Evolutionary conservation across 164 flowering plant species (phyloP), one percentile per base, ranked within the genome.

Genomic region (Umbilicus rupestris): DNA sequence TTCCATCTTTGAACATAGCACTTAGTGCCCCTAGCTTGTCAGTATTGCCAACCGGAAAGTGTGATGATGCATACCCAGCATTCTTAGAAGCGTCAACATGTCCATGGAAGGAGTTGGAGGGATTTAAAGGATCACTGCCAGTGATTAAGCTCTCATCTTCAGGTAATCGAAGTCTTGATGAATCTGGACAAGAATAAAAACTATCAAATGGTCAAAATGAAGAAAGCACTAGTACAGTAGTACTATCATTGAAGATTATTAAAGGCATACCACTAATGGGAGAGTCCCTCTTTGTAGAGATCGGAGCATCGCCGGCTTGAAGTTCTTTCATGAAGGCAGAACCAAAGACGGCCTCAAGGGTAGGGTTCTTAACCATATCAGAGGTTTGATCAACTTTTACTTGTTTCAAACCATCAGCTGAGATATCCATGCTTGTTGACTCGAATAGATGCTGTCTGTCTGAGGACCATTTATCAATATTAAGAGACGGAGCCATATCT

Each of bases 291-390:
- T 87, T 87, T 22, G 66, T 70, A 46, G 96, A 87, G 57, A 84
- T 82, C 47, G 95, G 90, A 66, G 91, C 93, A 75, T 81, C 87
- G 20, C 69, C 77, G 9, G 98, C 86, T 26, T 95, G 89, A 70
- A 95, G 75, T 77, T 92, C 98, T 67, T 82, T 84, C 98, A 95
- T 95, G 73, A 95, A 95, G 72, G 92, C 86, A 59, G 84, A 69
- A 26, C 99, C 99, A 80, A 95, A 95, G 9, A 95, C 86, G 33
- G 96, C 68, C 75, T 95, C 99, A 67, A 95, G 96, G n/a, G 99
- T 87, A 47, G 82, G 72, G 37, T 73, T 63, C 55, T 79, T 83
- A 28, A 79, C 86, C 14, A 79, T 39, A 68, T 67, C 69, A 10
- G 73, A 41, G 31, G 41, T 31, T 37, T 69, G 73, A 30, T 76